Evolutionary conservation across 345 rosid species (phyloP), one percentile per base, ranked within the genome.

Genomic region (Melastoma malabathricum): DNA sequence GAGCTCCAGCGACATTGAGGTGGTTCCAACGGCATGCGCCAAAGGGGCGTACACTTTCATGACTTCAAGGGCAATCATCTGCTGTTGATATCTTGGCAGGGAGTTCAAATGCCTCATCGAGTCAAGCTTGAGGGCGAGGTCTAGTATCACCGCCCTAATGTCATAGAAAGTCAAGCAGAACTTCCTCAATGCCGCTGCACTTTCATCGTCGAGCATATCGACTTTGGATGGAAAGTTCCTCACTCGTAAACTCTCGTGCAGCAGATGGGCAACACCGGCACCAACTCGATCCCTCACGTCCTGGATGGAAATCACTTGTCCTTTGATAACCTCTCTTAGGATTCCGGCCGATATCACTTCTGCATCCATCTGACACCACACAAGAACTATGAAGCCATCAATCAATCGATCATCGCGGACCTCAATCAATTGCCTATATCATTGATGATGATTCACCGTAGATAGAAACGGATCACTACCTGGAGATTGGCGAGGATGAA

Each of bases 281-380:
- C 98, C 86, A 8, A 86, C 77, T 47, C 70, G 75, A 47, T 83
- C 84, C 63, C 87, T 65, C 44, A 84, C 79, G 66, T 80, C 76
- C 2, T 67, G 51, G 19, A 86, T 67, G 14, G 92, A 72, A 50
- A 84, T 67, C 0, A 72, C 86, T 43, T 86, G 79, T 0, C 77
- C 78, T 51, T 82, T 89, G 6, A 90, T 62, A 16, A 69, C 77
- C 46, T 82, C 89, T 39, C 76, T 69, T 66, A 90, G 51, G 52
- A 90, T 61, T 38, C 94, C 81, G 27, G 96, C 94, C 10, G 98
- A 90, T 56, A 90, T 84, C n/a, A 86, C 96, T 73, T 90, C 96
- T 10, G 89, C 94, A 65, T 86, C 96, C 98, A 90, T 86, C 94
- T 90, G 69, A 60, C 60, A 47, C 51, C 49, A 64, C 48, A 50